Evolutionary conservation across 164 flowering plant genomes (phyloP), one percentile per base, ranked within the genome.

Genomic region (Akebia trifoliata): DNA sequence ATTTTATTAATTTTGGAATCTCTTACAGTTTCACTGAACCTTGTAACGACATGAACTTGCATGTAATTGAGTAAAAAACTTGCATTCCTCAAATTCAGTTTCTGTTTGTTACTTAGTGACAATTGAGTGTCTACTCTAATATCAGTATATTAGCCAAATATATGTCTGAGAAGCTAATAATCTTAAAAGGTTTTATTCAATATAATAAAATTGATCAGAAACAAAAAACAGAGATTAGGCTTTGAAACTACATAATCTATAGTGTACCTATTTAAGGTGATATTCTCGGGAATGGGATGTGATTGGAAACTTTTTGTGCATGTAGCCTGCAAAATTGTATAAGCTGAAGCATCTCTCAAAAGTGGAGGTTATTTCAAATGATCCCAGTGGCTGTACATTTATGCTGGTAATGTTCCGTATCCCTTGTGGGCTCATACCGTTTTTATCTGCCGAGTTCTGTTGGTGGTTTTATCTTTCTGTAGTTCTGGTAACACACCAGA

Each of bases 341-440:
- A 94, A 94, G 84, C 78, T 94, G 35, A 85, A 90, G 82, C 97
- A 94, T 82, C 91, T 94, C 15, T 77, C 97, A 10, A 94, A 94
- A 72, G 86, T 94, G 78, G 99, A 94, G 74, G 97, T 94, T 69
- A 63, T 81, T 56, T 39, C 86, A 36, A 90, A 83, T 75, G 99
- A 94, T 60, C 90, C 94, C 54, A 86, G 90, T 79, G 96, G 97
- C 63, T 86, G 94, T 64, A 83, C 97, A 21, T 88, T 94, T 76
- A 81, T 76, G 63, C 73, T 94, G 96, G 99, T 94, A 86, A 71
- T 46, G 39, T 31, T 69, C 35, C 49, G 2, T 58, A 15, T 58
- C 14, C 26, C 56, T 40, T 35, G 15, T 38, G 22, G 7, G 15
- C 67, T 50, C 12, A 20, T 31, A 22, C 12, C 34, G 14, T 12